Conservation (phyloP, 1,284 basidiomycete species). For the Ustilago crameri region DNA sequence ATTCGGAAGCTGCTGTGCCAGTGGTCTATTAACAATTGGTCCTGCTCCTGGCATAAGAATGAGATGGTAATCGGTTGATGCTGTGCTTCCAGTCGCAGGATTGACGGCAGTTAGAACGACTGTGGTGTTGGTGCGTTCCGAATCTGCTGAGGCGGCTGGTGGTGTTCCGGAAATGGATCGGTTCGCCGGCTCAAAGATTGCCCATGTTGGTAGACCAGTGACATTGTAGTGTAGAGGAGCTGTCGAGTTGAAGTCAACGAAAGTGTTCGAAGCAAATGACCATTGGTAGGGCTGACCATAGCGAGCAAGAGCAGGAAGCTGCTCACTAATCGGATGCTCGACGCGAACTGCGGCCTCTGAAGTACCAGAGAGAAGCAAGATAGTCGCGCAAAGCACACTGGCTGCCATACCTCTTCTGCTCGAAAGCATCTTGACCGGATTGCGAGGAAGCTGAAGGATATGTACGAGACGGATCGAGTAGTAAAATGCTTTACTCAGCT, state of each 20-base stretch:
- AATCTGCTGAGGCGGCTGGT: conserved; percentile 9
- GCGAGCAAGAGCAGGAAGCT: conserved; percentile 60
- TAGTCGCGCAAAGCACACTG: conserved; percentile 7
- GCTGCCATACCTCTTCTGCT: background rate
- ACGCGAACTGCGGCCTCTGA: conserved; percentile 35
- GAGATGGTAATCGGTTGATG: conserved; percentile 41
- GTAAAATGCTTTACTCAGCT: too few species aligned
- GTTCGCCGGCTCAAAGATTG: conserved; percentile 45
- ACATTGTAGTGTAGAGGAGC: conserved; percentile 35
- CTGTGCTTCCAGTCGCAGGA: conserved; percentile 23
- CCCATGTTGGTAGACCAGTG: conserved; percentile 57
- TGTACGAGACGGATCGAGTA: too few species aligned
- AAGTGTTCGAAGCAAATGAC: conserved; percentile 57
- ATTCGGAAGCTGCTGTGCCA: conserved; percentile 58
- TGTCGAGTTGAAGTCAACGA: conserved; percentile 31
- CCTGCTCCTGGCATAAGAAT: conserved; percentile 51
- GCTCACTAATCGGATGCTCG: conserved; percentile 36
- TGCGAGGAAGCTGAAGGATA: background rate
- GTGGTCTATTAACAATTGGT: conserved; percentile 54
- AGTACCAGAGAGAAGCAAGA: conserved; percentile 1
- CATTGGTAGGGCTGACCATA: conserved; percentile 52
- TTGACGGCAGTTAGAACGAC: conserved; percentile 29
- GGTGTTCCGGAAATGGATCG: conserved; percentile 57
- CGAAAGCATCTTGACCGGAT: conserved; percentile 1
- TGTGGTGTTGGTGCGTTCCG: conserved; percentile 4